Base-by-base conservation (phyloP, 805 yeast genomes). In the Wickerhamomyces tratensis region DNA sequence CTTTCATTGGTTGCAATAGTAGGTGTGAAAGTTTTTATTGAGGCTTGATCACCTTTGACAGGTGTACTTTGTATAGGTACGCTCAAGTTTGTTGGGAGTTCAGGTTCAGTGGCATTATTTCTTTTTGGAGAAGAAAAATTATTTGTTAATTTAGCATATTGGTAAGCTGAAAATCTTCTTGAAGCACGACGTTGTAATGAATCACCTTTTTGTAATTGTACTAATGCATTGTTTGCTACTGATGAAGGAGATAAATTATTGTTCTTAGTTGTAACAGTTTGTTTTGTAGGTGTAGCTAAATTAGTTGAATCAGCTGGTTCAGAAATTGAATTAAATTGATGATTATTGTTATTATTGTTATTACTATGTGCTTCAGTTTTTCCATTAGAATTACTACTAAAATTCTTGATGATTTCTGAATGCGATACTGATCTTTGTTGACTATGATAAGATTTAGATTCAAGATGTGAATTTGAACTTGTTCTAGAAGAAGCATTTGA, bases 121-220 rank as follows among this genome's bases (percentile, higher is more conserved):
- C 50, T 43, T 43, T 54, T 55, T 1, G 61, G 61, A 10, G 72
- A 57, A 3, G 34, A 9, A 13, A 31, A 31, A 13, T 12, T 31
- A 46, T 72, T 77, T 0, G 86, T 68, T 10, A 85, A 68, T 53
- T 83, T 85, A 1, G 94, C 86, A 62, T 82, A 81, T 55, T 91
- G 98, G 47, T 89, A 91, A 0, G 97, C 96, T 6, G 96, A 87
- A 57, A 83, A 91, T 43, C 98, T 69, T 51, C 91, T 82, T 0
- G 97, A 89, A 0, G 98, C 99, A 47, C 96, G 74, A 50, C 99
- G 74, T 65, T 83, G 94, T 31, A 93, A 66, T 4, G 86, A 82
- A 39, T 85, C 86, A 4, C 89, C 86, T 38, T 81, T 79, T 54
- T 91, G 96, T 9, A 91, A 67, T 50, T 85, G 86, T 0, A 79